Evolutionary conservation across 768 basidiomycete genomes (phyloP), one percentile per base, ranked within the genome.

Genomic region (Epithele typhae): DNA sequence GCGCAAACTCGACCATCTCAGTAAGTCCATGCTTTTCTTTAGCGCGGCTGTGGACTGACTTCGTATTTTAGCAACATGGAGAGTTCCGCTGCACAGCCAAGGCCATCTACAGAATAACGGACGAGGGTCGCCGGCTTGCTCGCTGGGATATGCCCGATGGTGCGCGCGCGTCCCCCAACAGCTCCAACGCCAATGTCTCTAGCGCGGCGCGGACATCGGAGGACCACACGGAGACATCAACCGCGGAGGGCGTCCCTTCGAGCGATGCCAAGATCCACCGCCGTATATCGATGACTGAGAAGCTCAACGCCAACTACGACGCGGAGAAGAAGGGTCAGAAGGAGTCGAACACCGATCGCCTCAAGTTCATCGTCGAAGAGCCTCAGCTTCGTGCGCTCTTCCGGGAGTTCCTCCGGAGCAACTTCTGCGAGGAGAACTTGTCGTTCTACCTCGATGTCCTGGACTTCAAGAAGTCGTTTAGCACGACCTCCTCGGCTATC

Each of bases 341-440:
- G 65, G 92, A 96, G 72, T 92, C 87, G 64, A 95, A 95, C 60
- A 87, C 92, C 12, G 91, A 93, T 46, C 87, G 92, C 43, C 73
- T 98, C 37, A 81, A 82, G 52, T 89, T 88, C 64, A 94, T 99
- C 53, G 78, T 99, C 19, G 94, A 95, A 52, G 92, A 98, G 52
- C 89, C 94, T 0, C 84, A 85, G 24, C 71, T 94, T 30, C 82
- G 96, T 12, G 78, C 81, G 3, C 71, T 97, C 40, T 99, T 99
- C 78, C 84, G 96, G 49, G 96, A 98, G 54, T 95, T 93, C 72
- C 68, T 99, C 45, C 80, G 91, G 25, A 76, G 81, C 46, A 98
- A 97, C 65, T 98, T 96, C 64, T 98, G 92, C 69, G 96, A 99
- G 62, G 96, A 99, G 73, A 99, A 99, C 64, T 70, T 99, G 55